Conservation (phyloP, 2,329 filamentous ascomycete species). For the Fusarium sp. region DNA sequence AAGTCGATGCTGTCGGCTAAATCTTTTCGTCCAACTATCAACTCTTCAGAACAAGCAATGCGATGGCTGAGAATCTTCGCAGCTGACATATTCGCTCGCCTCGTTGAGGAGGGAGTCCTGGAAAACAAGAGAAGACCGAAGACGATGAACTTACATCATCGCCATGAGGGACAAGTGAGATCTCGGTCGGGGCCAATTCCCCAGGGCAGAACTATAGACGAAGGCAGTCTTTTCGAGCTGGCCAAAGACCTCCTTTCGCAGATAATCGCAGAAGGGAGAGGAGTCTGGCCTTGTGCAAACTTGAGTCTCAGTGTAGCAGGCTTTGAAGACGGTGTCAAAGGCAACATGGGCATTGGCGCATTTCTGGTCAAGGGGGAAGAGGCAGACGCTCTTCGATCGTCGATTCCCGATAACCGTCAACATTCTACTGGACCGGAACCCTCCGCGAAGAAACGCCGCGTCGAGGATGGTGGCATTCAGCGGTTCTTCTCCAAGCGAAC, state of each 20-base stretch:
- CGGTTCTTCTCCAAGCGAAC: conserved; percentile 63
- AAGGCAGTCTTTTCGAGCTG: conserved; percentile 76
- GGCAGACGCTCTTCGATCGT: conserved; percentile 53
- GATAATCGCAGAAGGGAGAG: conserved; percentile 76
- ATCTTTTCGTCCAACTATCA: conserved; percentile 88
- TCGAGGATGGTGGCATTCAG: conserved; percentile 62
- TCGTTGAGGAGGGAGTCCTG: conserved; percentile 89
- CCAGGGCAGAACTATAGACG: conserved; percentile 76
- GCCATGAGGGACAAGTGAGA: conserved; percentile 75
- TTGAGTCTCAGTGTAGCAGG: conserved; percentile 89
- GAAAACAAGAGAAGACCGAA: conserved; percentile 88
- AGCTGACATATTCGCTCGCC: conserved; percentile 87
- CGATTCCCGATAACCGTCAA: conserved; percentile 33
- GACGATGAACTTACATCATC: conserved; percentile 85
- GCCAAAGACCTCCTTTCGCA: conserved; percentile 81
- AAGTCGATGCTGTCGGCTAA: conserved; percentile 98
- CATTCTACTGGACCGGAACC: conserved; percentile 34
- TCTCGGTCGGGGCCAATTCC: conserved; percentile 83
- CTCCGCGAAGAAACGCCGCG: conserved; percentile 45
- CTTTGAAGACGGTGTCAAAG: conserved; percentile 86
- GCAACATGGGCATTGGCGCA: conserved; percentile 85
- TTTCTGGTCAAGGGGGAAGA: conserved; percentile 84
- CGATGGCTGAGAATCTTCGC: conserved; percentile 92
- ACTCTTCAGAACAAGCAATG: conserved; percentile 77
- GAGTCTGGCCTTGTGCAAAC: conserved; percentile 90